Evolutionary conservation across 1,139 yeast genomes (phyloP), one percentile per base, ranked within the genome.

Genomic region (Spencermartinsiella ligniputridi): DNA sequence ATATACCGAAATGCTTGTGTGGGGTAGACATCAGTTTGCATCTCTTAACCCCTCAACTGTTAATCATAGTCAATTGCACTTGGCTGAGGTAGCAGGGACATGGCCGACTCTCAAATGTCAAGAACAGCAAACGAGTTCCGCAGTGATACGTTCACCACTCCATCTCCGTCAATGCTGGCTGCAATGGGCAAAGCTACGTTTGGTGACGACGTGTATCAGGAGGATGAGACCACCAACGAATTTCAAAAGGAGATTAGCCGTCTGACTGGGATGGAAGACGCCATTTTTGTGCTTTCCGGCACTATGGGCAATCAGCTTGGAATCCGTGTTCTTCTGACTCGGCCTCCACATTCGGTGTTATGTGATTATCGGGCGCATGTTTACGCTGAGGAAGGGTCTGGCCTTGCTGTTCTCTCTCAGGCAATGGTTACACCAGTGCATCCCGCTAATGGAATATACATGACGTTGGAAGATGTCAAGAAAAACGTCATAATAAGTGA

Each of bases 251-350:
- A 78, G 50, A 81, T 90, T 48, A 83, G 87, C 22, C 68, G 70
- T 38, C 58, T 89, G 45, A 75, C 95, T 11, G 96, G 96, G 35
- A 87, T 84, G 61, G 88, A 81, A 55, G 86, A 89, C 3, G 96
- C 88, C 20, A 64, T 87, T 46, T 90, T 76, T 66, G 88, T 95
- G 64, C 86, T 81, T 13, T 83, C 95, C 20, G 97, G 97, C 47
- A 92, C 97, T 8, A 68, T 90, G 68, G 83, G 95, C 30, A 90
- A 90, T 65, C 97, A 90, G 68, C 75, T 90, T 50, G 97, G 85
- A 19, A 67, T 90, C 46, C 74, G 97, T 58, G 73, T 89, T 8
- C 87, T 85, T 54, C 71, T 90, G 50, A 64, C 67, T 54, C 96
- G 86, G 64, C 97, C 97, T 32, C 97, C 97, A 16, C 82, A 85